These are phyloP conservation scores for Fusarium sp. DNA, from an alignment of 2,329 filamentous ascomycete genomes.

Conservation along the genomic window DNA sequence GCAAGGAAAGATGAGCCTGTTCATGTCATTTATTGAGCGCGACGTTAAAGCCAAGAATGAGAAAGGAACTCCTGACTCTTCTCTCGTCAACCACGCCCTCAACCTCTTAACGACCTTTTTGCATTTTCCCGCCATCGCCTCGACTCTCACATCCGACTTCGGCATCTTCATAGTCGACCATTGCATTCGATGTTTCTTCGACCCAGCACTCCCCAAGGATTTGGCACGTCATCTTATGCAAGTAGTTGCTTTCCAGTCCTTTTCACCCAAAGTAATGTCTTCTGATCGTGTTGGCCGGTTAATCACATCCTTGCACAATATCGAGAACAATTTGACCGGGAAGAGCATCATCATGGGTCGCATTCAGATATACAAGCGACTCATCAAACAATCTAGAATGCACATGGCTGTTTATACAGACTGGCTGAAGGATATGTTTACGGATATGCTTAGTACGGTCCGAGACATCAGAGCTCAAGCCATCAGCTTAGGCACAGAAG, in stretches of 20 bases:
- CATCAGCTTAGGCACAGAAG: slow-evolving; percentile 78
- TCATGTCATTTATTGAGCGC: slow-evolving; percentile 85
- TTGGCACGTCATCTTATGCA: slow-evolving; percentile 84
- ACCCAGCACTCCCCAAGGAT: slow-evolving; percentile 77
- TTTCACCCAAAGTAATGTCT: slow-evolving; percentile 79
- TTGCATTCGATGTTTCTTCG: slow-evolving; percentile 78
- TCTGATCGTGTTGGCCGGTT: slow-evolving; percentile 76
- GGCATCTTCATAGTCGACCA: slow-evolving; percentile 84
- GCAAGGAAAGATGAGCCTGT: slow-evolving; percentile 78
- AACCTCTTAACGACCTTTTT: slow-evolving; percentile 83
- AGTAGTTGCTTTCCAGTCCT: slow-evolving; percentile 83
- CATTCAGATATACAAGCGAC: slow-evolving; percentile 80
- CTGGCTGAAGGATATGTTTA: slow-evolving; percentile 87
- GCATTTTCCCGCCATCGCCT: slow-evolving; percentile 77
- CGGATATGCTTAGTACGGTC: slow-evolving; percentile 81
- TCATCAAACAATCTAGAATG: slow-evolving; percentile 77
- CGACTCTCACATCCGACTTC: slow-evolving; percentile 81
- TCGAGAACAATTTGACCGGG: slow-evolving; percentile 80
- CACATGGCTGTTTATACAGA: slow-evolving; percentile 78
- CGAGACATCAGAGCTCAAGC: slow-evolving; percentile 82
- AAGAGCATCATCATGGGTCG: slow-evolving; percentile 85
- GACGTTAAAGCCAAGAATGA: slow-evolving; percentile 76
- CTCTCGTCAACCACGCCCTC: slow-evolving; percentile 81
- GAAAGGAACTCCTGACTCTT: slow-evolving; percentile 70
- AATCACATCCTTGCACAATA: slow-evolving; percentile 75